phyloP scores from a whole-genome alignment of 108 stramenopile genomes.

The Nitzschia inconspicua region DNA sequence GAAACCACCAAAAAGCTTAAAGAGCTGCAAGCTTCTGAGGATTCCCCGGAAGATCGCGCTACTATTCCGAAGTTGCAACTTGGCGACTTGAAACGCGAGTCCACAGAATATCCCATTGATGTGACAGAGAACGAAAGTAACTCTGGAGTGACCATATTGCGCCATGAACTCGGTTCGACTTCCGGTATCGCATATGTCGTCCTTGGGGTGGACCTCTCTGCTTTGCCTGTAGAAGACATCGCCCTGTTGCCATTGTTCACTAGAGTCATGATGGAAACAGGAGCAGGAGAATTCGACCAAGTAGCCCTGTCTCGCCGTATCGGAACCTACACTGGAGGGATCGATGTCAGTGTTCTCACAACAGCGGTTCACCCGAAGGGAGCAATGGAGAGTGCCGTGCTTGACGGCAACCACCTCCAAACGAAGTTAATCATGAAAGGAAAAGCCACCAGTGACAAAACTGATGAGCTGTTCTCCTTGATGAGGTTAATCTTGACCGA shows the following conservation, averaged over 20 bases:
- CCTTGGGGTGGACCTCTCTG: slow-evolving; percentile 78
- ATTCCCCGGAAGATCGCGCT: slow-evolving; percentile 90
- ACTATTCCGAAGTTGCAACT: slow-evolving; percentile 89
- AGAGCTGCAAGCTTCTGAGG: slow-evolving; percentile 86
- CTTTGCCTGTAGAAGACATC: slow-evolving; percentile 77
- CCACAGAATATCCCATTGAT: slow-evolving; percentile 87
- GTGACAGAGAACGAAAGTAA: slow-evolving; percentile 69
- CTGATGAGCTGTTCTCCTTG: slow-evolving; percentile 79
- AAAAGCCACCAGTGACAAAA: slow-evolving; percentile 88
- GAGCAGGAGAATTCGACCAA: slow-evolving; percentile 84
- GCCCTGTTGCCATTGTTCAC: slow-evolving; percentile 89
- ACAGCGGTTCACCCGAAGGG: slow-evolving; percentile 69
- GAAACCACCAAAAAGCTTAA: slow-evolving; percentile 79
- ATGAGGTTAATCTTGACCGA: slow-evolving; percentile 86
- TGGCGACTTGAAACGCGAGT: slow-evolving; percentile 83
- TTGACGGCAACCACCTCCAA: slow-evolving; percentile 65
- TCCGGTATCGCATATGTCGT: slow-evolving; percentile 91
- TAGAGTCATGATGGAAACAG: slow-evolving; percentile 87
- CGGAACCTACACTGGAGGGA: slow-evolving; percentile 88
- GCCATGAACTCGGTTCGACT: slow-evolving; percentile 86
- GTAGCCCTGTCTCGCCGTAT: slow-evolving; percentile 80
- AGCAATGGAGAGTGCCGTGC: slow-evolving; percentile 35
- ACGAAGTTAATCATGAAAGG: slow-evolving; percentile 77
- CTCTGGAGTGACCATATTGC: slow-evolving; percentile 80
- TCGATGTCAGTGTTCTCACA: slow-evolving; percentile 58